Percentiles rank a stretch among this genome's conserved stretches.
phyloP scores from a whole-genome alignment of 1,139 yeast genomes.

The Candida tunisiensis region DNA sequence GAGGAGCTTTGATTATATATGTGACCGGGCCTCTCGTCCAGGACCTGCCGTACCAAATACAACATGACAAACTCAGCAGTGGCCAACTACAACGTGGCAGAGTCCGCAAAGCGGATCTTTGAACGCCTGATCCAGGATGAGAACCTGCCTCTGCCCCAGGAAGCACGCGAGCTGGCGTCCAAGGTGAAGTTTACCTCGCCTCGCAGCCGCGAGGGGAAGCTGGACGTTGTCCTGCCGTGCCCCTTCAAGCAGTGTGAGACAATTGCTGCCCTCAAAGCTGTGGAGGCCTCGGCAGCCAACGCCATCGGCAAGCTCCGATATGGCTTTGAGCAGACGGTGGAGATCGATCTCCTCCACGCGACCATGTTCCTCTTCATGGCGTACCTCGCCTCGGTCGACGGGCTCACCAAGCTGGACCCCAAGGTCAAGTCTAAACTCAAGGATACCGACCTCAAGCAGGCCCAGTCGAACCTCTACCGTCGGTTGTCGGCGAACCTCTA shows the following conservation, averaged over 20 bases:
- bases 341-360: conserved; percentile 17
- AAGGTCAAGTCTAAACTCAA: conserved; percentile 10
- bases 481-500: conserved; percentile 21
- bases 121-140: conserved; percentile 7
- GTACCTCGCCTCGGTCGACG: conserved; percentile 18
- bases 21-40: too few relatives aligned
- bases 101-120: conserved; percentile 11
- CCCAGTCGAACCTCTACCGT: conserved; percentile 18
- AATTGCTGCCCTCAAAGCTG: conserved; percentile 17
- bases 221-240: conserved; percentile 13
- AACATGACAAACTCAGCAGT: too few relatives aligned
- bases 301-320: conserved; percentile 13
- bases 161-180: conserved; percentile 8
- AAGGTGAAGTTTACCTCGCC: conserved; percentile 9
- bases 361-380: conserved; percentile 17
- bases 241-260: conserved; percentile 19
- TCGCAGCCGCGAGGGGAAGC: conserved; percentile 6
- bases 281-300: conserved; percentile 16
- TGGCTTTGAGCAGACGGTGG: conserved; percentile 7
- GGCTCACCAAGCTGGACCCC: conserved; percentile 15
- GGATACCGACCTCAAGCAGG: conserved; percentile 16
- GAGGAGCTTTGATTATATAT: too few relatives aligned
- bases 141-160: conserved; percentile 11
- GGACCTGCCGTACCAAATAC: too few relatives aligned
- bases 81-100: conserved; percentile 2